These are phyloP conservation scores for Aegilops bicornis DNA, from an alignment of 176 grass and related monocot species.

Conservation along the genomic window DNA sequence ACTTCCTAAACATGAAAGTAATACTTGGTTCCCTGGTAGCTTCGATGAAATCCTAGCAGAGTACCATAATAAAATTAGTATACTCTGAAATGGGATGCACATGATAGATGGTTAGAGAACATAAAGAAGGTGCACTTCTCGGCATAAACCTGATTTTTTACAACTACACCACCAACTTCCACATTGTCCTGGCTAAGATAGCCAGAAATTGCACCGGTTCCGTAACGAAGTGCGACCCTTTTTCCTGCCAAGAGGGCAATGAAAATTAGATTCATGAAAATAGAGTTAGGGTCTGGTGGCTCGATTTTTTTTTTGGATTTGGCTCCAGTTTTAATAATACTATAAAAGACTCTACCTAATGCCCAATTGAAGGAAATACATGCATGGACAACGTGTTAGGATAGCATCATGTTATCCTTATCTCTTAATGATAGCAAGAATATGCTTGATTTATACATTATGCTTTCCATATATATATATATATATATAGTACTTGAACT, in stretches of 20 bases:
- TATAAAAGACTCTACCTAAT: too few relatives aligned
- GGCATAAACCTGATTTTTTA: slow-evolving; percentile 68
- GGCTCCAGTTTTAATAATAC: too few relatives aligned
- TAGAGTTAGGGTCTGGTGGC: neutral
- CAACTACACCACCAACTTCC: slow-evolving; percentile 60
- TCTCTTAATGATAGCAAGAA: neutral
- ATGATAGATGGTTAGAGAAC: neutral
- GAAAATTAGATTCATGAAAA: slow-evolving; percentile 2
- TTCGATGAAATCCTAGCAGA: slow-evolving; percentile 72
- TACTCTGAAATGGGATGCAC: neutral
- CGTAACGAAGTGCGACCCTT: slow-evolving; percentile 61
- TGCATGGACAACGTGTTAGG: neutral
- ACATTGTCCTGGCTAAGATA: slow-evolving; percentile 71
- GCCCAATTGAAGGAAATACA: too few relatives aligned
- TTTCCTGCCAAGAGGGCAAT: slow-evolving; percentile 49
- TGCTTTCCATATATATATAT: too few relatives aligned
- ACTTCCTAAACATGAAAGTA: slow-evolving; percentile 75
- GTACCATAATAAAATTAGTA: neutral
- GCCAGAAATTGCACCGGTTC: slow-evolving; percentile 70
- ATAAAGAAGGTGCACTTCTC: neutral
- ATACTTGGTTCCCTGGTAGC: slow-evolving; percentile 61
- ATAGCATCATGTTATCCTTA: neutral
- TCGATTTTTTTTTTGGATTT: too few relatives aligned
- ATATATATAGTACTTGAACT: too few relatives aligned
- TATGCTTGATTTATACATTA: neutral